Evolutionary conservation across 495 filamentous ascomycete species (phyloP).

Genomic region (Poronia punctata): DNA sequence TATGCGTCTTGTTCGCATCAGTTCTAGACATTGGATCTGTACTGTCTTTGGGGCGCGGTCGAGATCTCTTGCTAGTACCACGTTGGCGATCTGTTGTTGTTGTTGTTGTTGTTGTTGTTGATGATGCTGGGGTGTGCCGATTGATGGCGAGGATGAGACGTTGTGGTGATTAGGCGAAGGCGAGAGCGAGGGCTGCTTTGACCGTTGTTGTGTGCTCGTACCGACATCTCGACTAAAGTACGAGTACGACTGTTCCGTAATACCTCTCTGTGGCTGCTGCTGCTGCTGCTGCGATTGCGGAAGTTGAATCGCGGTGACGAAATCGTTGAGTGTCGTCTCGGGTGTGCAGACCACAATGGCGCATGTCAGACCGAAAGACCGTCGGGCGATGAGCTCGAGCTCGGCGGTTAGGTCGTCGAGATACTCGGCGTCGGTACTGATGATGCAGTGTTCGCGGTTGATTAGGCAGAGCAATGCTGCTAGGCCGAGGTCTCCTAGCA

Average conservation of each 20-base stretch:
- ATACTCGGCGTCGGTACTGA: conserved; percentile 58
- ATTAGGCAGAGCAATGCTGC: conserved; percentile 74
- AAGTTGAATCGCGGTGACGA: conserved; percentile 61
- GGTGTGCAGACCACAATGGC: conserved; percentile 63
- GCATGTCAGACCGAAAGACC: conserved; percentile 63
- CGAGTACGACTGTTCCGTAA: no score
- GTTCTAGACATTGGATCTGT: conserved; percentile 85
- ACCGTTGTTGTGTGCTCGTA: no score
- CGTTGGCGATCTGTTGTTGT: conserved; percentile 56
- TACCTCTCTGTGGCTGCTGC: no score
- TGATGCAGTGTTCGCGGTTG: conserved; percentile 77
- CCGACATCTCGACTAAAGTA: no score
- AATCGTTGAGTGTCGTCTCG: conserved; percentile 70
- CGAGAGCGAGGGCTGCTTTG: no score
- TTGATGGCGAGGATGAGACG: background rate
- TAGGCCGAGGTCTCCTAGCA: conserved; percentile 81
- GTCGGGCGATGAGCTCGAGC: conserved; percentile 61
- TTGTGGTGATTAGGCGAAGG: background rate
- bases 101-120: background rate
- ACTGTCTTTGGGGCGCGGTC: conserved; percentile 59
- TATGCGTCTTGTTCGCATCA: conserved; percentile 73
- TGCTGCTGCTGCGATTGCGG: conserved; percentile 5
- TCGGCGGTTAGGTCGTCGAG: conserved; percentile 63
- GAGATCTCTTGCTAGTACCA: conserved; percentile 76
- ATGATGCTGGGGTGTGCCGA: background rate